These are phyloP conservation scores for Heliamphora exappendiculata DNA, from an alignment of 148 eudicot genomes.

Conservation along the genomic window DNA sequence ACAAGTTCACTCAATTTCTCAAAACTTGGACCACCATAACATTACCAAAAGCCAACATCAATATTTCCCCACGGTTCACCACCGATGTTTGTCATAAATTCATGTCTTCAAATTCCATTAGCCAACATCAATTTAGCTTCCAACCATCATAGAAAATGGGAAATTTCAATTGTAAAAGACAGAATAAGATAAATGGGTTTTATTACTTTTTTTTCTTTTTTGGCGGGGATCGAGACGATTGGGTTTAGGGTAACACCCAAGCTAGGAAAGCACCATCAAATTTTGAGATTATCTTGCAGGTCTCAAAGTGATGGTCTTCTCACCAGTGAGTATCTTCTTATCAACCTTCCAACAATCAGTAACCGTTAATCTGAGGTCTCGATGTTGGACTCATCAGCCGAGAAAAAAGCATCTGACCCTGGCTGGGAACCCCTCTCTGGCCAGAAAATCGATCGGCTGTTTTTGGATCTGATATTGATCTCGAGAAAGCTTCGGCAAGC, in stretches of 20 bases:
- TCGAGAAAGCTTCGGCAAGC: constrained; percentile 86
- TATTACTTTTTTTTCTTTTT: background rate
- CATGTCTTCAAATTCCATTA: background rate
- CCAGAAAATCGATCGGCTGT: constrained; percentile 43
- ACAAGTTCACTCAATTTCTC: background rate
- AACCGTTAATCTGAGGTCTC: constrained; percentile 78
- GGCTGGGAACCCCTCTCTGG: constrained; percentile 47
- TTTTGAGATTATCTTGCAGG: background rate
- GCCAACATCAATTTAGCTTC: background rate
- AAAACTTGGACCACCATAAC: background rate
- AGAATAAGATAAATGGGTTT: background rate
- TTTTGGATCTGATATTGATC: constrained; percentile 53
- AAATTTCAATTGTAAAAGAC: background rate
- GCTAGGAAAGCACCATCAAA: background rate
- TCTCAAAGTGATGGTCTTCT: background rate
- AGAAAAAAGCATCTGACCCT: constrained; percentile 63
- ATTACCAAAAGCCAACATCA: background rate
- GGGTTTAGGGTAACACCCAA: too few species aligned
- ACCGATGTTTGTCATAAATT: background rate
- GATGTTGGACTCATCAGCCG: constrained; percentile 50
- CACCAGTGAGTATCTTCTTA: background rate
- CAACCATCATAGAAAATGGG: background rate
- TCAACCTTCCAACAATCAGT: constrained; percentile 23
- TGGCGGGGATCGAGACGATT: too few species aligned
- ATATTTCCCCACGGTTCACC: background rate